Evolutionary conservation across 148 eudicot genomes (phyloP).

Genomic region (Silene uniflora): DNA sequence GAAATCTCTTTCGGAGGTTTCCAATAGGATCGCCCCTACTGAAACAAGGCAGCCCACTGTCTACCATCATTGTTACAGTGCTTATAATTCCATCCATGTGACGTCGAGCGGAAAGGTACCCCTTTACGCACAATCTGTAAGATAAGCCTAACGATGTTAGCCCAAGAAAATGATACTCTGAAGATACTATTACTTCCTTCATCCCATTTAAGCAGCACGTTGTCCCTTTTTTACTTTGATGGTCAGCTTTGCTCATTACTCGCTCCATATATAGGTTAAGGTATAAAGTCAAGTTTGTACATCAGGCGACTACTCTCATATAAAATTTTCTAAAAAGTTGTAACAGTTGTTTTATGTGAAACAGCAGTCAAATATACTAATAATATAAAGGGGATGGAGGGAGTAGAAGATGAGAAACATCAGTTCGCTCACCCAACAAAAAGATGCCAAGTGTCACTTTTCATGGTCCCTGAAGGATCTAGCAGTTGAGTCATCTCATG

Average conservation of each 20-base stretch:
- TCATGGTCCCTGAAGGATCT: slow-evolving; percentile 95
- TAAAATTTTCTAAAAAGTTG: too few relatives aligned
- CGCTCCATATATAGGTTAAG: too few relatives aligned
- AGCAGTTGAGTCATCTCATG: slow-evolving; percentile 99
- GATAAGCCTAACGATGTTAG: slow-evolving; percentile 10
- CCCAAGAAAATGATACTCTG: background rate
- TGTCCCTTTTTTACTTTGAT: too few relatives aligned
- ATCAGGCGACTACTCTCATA: too few relatives aligned
- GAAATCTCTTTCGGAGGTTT: slow-evolving; percentile 88
- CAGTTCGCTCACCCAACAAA: slow-evolving; percentile 63
- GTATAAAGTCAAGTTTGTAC: too few relatives aligned
- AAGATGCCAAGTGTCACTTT: slow-evolving; percentile 87
- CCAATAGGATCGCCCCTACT: slow-evolving; percentile 94
- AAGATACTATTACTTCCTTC: too few relatives aligned
- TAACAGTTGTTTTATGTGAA: too few relatives aligned
- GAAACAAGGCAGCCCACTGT: slow-evolving; percentile 98
- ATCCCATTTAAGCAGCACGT: background rate
- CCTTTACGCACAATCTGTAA: slow-evolving; percentile 89
- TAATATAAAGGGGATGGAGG: background rate
- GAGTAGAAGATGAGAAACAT: background rate
- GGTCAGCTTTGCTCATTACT: too few relatives aligned
- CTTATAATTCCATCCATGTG: slow-evolving; percentile 94
- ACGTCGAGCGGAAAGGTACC: slow-evolving; percentile 92
- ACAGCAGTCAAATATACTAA: too few relatives aligned
- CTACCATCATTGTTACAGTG: slow-evolving; percentile 83